Evolutionary conservation across 306 rosid genomes (phyloP).

Genomic region (Vachellia pachyceras): DNA sequence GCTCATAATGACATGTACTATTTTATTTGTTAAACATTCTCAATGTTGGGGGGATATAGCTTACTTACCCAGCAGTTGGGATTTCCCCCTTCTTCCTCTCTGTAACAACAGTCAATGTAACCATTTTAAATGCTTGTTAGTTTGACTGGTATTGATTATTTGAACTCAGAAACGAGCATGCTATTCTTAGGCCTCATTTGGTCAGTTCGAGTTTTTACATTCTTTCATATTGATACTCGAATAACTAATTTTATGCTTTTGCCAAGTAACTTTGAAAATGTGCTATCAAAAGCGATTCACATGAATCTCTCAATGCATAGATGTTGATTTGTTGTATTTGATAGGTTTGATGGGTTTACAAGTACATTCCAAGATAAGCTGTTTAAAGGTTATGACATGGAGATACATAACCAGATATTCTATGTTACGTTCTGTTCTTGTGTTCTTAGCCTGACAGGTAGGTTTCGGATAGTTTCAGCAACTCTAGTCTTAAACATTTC

Average conservation of each 20-base stretch:
- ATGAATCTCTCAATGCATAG: constrained; percentile 18
- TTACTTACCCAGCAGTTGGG: constrained; percentile 4
- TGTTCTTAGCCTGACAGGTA: constrained; percentile 89
- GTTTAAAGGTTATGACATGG: constrained; percentile 97
- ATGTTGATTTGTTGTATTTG: constrained; percentile 11
- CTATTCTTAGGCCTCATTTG: constrained; percentile 25
- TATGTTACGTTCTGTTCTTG: constrained; percentile 91
- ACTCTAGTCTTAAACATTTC: constrained; percentile 33
- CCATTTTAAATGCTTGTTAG: constrained; percentile 22
- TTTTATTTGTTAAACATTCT: constrained; percentile 26
- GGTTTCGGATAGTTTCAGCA: constrained; percentile 35
- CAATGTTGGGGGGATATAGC: constrained; percentile 11
- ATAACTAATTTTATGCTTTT: constrained; percentile 6
- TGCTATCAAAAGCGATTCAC: constrained; percentile 15
- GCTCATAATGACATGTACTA: constrained; percentile 13
- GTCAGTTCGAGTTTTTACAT: constrained; percentile 10
- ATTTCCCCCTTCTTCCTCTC: not conserved
- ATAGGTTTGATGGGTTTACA: constrained; percentile 88
- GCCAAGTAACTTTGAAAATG: constrained; percentile 6
- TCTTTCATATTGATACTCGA: not conserved
- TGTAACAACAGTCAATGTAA: constrained; percentile 11
- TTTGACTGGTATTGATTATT: constrained; percentile 29
- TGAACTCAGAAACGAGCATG: constrained; percentile 13
- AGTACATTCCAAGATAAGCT: constrained; percentile 98
- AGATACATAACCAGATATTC: constrained; percentile 97